Evolutionary conservation across 2,329 filamentous ascomycete species (phyloP), one percentile per base, ranked within the genome.

Genomic region (Ceratocystiopsis sp.): DNA sequence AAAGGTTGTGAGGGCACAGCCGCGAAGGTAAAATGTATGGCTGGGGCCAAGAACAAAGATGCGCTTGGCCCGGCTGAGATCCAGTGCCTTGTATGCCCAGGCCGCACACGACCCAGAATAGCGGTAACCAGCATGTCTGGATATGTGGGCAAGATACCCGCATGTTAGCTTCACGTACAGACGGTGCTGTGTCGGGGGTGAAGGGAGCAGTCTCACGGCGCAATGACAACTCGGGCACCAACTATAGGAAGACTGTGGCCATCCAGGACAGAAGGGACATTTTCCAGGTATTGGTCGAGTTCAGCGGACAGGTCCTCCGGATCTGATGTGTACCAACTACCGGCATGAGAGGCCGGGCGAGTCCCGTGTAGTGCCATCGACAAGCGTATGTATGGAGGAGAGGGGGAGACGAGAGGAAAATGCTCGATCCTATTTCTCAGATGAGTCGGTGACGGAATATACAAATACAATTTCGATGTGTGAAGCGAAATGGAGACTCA

Each of bases 41-140:
- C 89, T 95, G 3, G 91, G 91, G 0, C 91, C 91, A 15, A 98
- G 74, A 37, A 98, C 68, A 56, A 98, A 96, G 50, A 98, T 73
- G 3, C 86, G 80, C 61, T 93, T 93, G 19, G 78, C 80, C 48
- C 75, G 74, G 46, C 76, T 79, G 44, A 96, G 70, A 58, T 96
- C 86, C 41, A 93, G 77, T 8, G 75, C 73, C 61, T 84, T 91
- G 64, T 96, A 98, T 10, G 91, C 91, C 78, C 85, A 96, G 37
- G 87, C 91, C 37, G 91, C 91, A 51, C 85, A 89, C 35, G 79
- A 75, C 9, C 91, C 91, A 4, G 91, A 98, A 66, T 89, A 96
- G 2, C 74, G 66, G 63, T 94, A 98, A 48, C 91, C 91, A 46
- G 91, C 91, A 60, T 98, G 91, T 47, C 89, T 95, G 18, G 65